These are phyloP conservation scores for Dendrobium nobile DNA, from an alignment of 106 monocot species.

Conservation along the genomic window DNA sequence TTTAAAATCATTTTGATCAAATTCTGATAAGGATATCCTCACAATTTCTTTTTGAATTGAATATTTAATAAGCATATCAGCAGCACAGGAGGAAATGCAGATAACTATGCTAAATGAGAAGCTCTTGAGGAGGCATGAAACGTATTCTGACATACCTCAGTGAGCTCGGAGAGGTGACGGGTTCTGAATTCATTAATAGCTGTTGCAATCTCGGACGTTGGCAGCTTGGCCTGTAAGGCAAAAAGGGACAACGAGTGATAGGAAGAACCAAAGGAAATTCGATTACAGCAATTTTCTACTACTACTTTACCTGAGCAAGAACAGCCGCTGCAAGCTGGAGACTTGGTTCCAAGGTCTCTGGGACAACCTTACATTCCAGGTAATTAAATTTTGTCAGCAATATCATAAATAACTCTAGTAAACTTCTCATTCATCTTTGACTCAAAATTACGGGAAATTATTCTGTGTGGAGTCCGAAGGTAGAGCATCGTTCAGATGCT, in stretches of 20 bases:
- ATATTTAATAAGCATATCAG: too few species aligned
- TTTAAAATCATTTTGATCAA: too few species aligned
- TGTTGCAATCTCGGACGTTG: constrained; percentile 84
- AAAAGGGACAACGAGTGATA: not conserved
- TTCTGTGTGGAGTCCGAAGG: too few species aligned
- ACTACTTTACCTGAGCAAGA: constrained; percentile 74
- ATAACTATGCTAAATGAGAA: too few species aligned
- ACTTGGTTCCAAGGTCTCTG: constrained; percentile 98
- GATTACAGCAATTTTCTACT: not conserved
- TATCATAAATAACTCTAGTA: not conserved
- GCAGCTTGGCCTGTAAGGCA: constrained; percentile 65
- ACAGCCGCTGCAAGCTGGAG: constrained; percentile 97
- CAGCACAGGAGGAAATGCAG: too few species aligned
- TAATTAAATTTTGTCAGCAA: constrained; percentile 1
- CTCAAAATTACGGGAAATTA: not conserved
- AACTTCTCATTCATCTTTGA: not conserved
- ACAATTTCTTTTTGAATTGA: too few species aligned
- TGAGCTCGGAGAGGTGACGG: constrained; percentile 97
- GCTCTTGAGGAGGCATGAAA: too few species aligned
- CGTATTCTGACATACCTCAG: constrained; percentile 48
- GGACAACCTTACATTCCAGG: constrained; percentile 60
- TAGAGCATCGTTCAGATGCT: too few species aligned
- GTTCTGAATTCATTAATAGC: constrained; percentile 90
- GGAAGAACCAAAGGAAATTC: not conserved
- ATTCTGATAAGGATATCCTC: too few species aligned